Base-by-base conservation (phyloP, 164 flowering plant genomes). In the Paratinospora sagittata region DNA sequence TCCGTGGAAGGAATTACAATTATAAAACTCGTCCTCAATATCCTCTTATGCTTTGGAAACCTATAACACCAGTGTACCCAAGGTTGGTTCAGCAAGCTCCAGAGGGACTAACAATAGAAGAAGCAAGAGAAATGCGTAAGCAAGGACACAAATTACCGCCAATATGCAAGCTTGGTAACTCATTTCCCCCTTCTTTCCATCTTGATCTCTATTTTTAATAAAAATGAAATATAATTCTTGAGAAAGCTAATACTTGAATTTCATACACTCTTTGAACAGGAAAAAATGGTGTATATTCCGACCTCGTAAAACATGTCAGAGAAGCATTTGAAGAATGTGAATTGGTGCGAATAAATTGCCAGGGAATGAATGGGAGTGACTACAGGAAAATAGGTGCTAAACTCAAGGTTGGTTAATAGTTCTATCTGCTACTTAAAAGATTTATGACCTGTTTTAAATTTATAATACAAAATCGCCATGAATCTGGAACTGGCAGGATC, bases 301-400 rank as follows among this genome's bases (percentile, higher is more conserved):
- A 85, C 73, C 86, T 95, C 21, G 91, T 80, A 16, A 79, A 72
- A 19, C 68, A 83, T 77, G 92, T 94, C 9, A 85, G 85, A 76
- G 97, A 95, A 81, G 97, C 97, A 72, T 95, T 92, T 83, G 97
- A 90, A 84, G 98, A 76, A 39, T 95, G 98, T 83, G 97, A 92
- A 70, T 73, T 92, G 75, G 97, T 86, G 41, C 82, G 88, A 36
- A 87, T 95, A 47, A 83, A 91, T 72, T 95, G 99, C 70, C 79
- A 85, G 80, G 97, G 97, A 67, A 63, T 95, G 85, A 87, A 90
- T 67, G 70, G 73, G 7, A 90, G 96, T 63, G 98, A 95, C 83
- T 89, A 78, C 78, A 76, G 81, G 52, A 95, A 84, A 77, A 94
- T 92, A 61, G 98, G 97, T 65, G 98, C 82, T 67, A 92, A 92